Evolutionary conservation across 2,329 filamentous ascomycete genomes (phyloP).

Genomic region (Sarocladium oryzae): DNA sequence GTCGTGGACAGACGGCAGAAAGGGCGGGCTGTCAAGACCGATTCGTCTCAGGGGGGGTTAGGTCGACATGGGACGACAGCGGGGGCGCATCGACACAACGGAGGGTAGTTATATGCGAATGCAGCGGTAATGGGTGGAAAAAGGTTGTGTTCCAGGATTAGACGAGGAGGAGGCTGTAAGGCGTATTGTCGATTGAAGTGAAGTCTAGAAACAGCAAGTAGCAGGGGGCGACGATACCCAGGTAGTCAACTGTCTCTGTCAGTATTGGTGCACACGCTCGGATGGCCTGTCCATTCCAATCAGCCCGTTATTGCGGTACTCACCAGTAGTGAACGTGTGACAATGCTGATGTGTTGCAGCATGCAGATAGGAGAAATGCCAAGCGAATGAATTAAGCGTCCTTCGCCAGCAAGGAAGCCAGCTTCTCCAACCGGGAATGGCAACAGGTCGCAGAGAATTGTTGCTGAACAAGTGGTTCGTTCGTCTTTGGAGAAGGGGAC

Average conservation of each 20-base stretch:
- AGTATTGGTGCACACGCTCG: neutral
- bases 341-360: neutral
- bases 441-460: neutral
- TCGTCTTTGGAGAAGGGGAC: conserved; percentile 1
- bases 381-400: neutral
- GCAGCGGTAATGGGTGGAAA: neutral
- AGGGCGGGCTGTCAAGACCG: neutral
- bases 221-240: neutral
- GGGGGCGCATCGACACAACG: neutral
- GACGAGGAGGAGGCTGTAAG: neutral
- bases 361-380: neutral
- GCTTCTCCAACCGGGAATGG: neutral
- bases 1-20: neutral
- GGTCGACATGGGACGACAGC: conserved; percentile 1
- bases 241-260: neutral
- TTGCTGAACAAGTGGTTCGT: neutral
- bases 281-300: neutral
- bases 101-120: neutral
- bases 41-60: neutral
- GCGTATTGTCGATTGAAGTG: neutral
- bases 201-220: neutral
- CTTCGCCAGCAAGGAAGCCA: conserved; percentile 1
- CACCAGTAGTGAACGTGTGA: neutral
- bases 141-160: neutral
- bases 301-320: neutral